Base-by-base conservation (phyloP, 345 rosid genomes). In the Noccaea bulbosa region DNA sequence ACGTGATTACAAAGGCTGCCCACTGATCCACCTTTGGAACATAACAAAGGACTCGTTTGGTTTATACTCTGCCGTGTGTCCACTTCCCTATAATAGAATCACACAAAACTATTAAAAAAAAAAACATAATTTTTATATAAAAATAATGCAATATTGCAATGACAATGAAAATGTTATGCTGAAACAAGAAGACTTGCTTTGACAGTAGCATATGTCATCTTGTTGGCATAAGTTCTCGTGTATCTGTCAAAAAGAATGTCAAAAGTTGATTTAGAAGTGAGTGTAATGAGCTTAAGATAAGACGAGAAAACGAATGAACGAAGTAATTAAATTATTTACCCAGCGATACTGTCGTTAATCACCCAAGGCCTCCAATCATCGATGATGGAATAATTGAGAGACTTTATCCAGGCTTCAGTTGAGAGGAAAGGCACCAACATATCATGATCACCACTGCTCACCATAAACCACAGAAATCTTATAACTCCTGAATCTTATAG, bases 341-440 rank as follows among this genome's bases (percentile, higher is more conserved):
- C 86, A 11, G 74, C 82, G 50, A 85, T 76, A 73, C 78, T 84
- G 59, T 80, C 74, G 5, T 69, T 68, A 11, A 67, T 72, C 9
- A 34, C 44, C 90, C 93, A 87, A 1, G 81, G 68, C 49, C 88
- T 75, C 93, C 87, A 84, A 6, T 85, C 83, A 8, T 85, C 77
- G 4, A 78, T 10, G 10, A 80, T 81, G 20, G 84, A 65, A 57
- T 84, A 81, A 62, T 81, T 84, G 1, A 85, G 77, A 2, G 79
- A 69, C 65, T 63, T 57, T 60, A 82, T 81, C 84, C 90, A 87
- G 0, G 76, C 87, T 78, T 81, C 80, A 27, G 93, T 83, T 34
- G 78, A 78, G 32, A 74, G 5, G 63, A 68, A 84, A 3, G 87
- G 81, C 10, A 79, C 51, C 0, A 6, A 0, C 72, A 78, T 22